Evolutionary conservation across 2,329 filamentous ascomycete genomes (phyloP).

Genomic region (Myriosclerotinia curreyana): DNA sequence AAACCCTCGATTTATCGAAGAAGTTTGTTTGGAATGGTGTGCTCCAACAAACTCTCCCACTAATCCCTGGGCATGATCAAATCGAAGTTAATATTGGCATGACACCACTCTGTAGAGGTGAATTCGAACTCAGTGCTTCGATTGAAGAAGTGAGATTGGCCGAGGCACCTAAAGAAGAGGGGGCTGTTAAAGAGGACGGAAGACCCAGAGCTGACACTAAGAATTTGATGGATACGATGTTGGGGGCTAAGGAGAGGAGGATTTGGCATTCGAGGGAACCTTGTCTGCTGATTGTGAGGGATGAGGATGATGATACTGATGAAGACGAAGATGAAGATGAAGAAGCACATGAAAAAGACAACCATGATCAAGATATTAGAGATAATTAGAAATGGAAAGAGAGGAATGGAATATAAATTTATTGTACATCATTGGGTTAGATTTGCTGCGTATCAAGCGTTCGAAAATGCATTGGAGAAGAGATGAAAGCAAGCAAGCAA

Average conservation of each 20-base stretch:
- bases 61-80: slow-evolving; percentile 57
- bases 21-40: slow-evolving; percentile 84
- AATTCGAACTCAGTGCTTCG: slow-evolving; percentile 76
- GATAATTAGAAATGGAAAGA: not conserved
- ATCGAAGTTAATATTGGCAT: slow-evolving; percentile 64
- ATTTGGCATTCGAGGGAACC: slow-evolving; percentile 63
- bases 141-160: slow-evolving; percentile 72
- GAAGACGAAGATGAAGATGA: slow-evolving; percentile 23
- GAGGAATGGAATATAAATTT: not conserved
- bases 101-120: slow-evolving; percentile 72
- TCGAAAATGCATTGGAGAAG: not conserved
- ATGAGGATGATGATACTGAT: slow-evolving; percentile 39
- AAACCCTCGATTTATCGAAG: slow-evolving; percentile 77
- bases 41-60: slow-evolving; percentile 69
- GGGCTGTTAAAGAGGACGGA: slow-evolving; percentile 37
- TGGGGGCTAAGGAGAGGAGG: slow-evolving; percentile 58
- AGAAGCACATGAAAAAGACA: not conserved
- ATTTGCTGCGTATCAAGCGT: slow-evolving; percentile 1
- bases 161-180: slow-evolving; percentile 28
- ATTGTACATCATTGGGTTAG: slow-evolving; percentile 12
- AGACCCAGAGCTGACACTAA: slow-evolving; percentile 53
- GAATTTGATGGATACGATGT: slow-evolving; percentile 55
- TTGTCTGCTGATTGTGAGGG: slow-evolving; percentile 53
- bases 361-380: not conserved
- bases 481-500: not conserved